Evolutionary conservation across 2,329 filamentous ascomycete species (phyloP).

Genomic region (Ceratocystis lukuohia): DNA sequence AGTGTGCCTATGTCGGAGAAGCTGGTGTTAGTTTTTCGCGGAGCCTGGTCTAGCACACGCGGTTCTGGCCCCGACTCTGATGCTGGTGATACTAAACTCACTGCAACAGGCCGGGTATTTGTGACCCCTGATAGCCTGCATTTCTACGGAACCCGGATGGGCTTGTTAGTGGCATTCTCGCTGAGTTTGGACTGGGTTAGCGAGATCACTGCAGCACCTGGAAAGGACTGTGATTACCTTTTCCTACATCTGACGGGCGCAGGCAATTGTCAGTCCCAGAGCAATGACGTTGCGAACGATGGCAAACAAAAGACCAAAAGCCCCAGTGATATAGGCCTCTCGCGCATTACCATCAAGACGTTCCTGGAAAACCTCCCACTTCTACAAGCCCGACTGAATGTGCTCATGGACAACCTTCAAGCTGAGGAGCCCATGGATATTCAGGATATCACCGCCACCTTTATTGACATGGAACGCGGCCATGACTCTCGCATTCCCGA

Average conservation of each 20-base stretch:
- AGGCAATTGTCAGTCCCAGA: slow-evolving; percentile 24
- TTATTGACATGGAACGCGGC: slow-evolving; percentile 62
- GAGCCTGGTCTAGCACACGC: slow-evolving; percentile 56
- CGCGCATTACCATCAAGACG: slow-evolving; percentile 74
- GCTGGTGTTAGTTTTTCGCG: slow-evolving; percentile 80
- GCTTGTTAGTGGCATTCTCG: slow-evolving; percentile 71
- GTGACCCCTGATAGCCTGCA: slow-evolving; percentile 80
- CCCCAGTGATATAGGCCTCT: slow-evolving; percentile 39
- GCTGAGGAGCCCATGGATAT: slow-evolving; percentile 55
- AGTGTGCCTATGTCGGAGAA: slow-evolving; percentile 64
- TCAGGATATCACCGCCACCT: slow-evolving; percentile 53
- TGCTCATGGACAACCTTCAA: slow-evolving; percentile 67
- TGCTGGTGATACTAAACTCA: slow-evolving; percentile 29
- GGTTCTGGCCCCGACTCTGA: slow-evolving; percentile 28
- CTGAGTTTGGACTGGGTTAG: slow-evolving; percentile 63
- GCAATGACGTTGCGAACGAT: background rate
- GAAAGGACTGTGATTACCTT: slow-evolving; percentile 85
- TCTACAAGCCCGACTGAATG: slow-evolving; percentile 71
- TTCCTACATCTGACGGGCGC: slow-evolving; percentile 50
- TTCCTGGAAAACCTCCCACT: slow-evolving; percentile 80
- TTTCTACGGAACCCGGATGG: slow-evolving; percentile 92
- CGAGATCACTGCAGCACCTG: slow-evolving; percentile 78
- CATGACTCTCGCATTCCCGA: slow-evolving; percentile 35
- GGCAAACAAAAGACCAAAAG: background rate
- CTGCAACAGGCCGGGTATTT: slow-evolving; percentile 62